Evolutionary conservation across 805 yeast genomes (phyloP).

Genomic region (Kazachstania kunashirensis): DNA sequence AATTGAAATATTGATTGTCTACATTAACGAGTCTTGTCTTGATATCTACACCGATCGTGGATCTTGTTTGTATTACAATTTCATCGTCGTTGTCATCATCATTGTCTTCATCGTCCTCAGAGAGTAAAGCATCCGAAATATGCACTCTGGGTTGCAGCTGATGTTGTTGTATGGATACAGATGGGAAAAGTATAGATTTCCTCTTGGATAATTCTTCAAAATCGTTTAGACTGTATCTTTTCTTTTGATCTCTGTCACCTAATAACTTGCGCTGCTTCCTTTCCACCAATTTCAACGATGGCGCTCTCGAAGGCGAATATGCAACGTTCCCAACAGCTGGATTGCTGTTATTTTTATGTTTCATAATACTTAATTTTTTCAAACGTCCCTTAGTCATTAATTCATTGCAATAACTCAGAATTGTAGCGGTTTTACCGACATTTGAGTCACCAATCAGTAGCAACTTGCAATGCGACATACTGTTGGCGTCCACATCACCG

Average conservation of each 20-base stretch:
- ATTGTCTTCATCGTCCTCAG: not conserved
- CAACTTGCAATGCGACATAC: conserved; percentile 26
- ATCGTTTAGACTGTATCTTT: conserved; percentile 28
- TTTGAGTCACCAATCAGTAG: conserved; percentile 38
- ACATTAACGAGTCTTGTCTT: conserved; percentile 36
- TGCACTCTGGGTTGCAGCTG: not conserved
- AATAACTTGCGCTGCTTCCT: not conserved
- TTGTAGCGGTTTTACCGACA: conserved; percentile 41
- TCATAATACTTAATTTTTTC: not conserved
- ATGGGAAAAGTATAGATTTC: conserved; percentile 6
- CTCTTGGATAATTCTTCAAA: conserved; percentile 25
- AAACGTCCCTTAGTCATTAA: conserved; percentile 21
- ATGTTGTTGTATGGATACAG: not conserved
- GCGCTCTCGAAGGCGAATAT: not conserved
- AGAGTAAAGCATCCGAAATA: no score
- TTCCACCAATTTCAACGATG: conserved; percentile 3
- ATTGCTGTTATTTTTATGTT: not conserved
- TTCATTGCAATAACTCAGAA: conserved; percentile 35
- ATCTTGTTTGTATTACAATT: conserved; percentile 29
- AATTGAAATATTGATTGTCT: conserved; percentile 36
- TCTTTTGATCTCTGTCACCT: conserved; percentile 8
- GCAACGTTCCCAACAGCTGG: not conserved
- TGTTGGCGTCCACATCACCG: not conserved
- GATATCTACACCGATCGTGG: conserved; percentile 41
- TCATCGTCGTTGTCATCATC: conserved; percentile 13